Evolutionary conservation across 306 rosid species (phyloP).

Genomic region (Cyamopsis tetragonoloba): DNA sequence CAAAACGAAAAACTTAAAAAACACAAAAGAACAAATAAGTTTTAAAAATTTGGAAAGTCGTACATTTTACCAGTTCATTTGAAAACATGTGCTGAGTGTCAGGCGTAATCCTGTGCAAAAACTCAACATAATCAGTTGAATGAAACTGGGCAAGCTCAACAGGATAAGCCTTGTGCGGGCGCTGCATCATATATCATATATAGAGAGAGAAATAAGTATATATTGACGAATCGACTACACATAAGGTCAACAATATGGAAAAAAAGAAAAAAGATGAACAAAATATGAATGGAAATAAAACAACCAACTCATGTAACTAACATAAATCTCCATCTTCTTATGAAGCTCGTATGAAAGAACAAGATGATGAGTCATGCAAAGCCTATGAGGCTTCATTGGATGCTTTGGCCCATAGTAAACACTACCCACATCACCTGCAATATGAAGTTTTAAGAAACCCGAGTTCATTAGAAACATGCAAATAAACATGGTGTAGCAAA

Average conservation of each 20-base stretch:
- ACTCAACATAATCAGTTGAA: conserved; percentile 87
- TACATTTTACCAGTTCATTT: conserved; percentile 75
- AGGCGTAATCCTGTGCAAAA: conserved; percentile 89
- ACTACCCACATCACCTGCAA: conserved; percentile 96
- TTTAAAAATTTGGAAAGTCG: not conserved
- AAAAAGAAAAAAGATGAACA: conserved; percentile 9
- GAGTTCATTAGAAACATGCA: not conserved
- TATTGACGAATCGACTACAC: not conserved
- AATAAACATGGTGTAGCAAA: not conserved
- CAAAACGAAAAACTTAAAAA: not conserved
- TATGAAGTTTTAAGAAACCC: conserved; percentile 11
- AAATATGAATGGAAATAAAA: not conserved
- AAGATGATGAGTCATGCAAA: conserved; percentile 97
- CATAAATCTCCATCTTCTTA: conserved; percentile 95
- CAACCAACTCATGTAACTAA: conserved; percentile 37
- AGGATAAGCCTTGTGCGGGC: conserved; percentile 98
- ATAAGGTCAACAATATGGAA: not conserved
- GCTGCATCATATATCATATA: conserved; percentile 59
- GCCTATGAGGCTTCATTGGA: conserved; percentile 98
- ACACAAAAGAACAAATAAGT: not conserved
- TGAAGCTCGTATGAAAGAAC: conserved; percentile 97
- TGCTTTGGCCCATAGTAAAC: conserved; percentile 98
- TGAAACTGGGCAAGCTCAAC: conserved; percentile 99
- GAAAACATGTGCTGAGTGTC: conserved; percentile 80
- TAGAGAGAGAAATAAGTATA: conserved; percentile 11